Evolutionary conservation across 208 protist species (phyloP).

Genomic region (Phytomonas sp.): DNA sequence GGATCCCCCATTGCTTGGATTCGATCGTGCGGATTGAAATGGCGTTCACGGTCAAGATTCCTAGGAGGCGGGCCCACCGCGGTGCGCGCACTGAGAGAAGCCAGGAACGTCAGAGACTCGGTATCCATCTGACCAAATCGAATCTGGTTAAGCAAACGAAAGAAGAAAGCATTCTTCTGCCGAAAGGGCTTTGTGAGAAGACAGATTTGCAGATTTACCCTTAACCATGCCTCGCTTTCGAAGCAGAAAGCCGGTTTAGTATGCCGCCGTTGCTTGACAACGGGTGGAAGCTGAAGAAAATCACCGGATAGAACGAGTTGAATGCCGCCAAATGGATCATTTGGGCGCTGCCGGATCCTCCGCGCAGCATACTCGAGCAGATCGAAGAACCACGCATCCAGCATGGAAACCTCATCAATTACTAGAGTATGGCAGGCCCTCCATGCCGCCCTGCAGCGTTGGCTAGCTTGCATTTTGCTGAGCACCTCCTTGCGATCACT

Average conservation of each 20-base stretch:
- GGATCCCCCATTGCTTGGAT: not conserved
- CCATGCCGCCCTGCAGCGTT: slow-evolving; percentile 37
- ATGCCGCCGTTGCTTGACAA: slow-evolving; percentile 20
- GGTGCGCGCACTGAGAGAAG: slow-evolving; percentile 18
- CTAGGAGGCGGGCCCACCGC: not conserved
- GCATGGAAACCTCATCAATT: slow-evolving; percentile 91
- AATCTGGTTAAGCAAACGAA: slow-evolving; percentile 69
- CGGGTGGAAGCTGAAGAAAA: slow-evolving; percentile 88
- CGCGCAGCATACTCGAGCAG: slow-evolving; percentile 71
- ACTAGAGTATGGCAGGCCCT: slow-evolving; percentile 57
- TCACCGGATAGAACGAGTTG: slow-evolving; percentile 90
- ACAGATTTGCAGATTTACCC: slow-evolving; percentile 49
- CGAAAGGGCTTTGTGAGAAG: slow-evolving; percentile 59
- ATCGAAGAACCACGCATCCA: slow-evolving; percentile 73
- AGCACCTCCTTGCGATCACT: slow-evolving; percentile 22
- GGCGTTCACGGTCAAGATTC: not conserved
- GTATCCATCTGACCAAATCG: slow-evolving; percentile 39
- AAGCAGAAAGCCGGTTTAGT: slow-evolving; percentile 45
- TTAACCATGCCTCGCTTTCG: slow-evolving; percentile 55
- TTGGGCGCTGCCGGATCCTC: slow-evolving; percentile 32
- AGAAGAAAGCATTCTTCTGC: slow-evolving; percentile 55
- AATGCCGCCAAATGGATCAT: slow-evolving; percentile 85
- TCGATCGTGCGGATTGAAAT: not conserved
- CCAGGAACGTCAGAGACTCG: slow-evolving; percentile 27
- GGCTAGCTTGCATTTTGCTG: slow-evolving; percentile 16